Base-by-base conservation (phyloP, 2,329 filamentous ascomycete genomes). In the Sordariomycetes sp. region DNA sequence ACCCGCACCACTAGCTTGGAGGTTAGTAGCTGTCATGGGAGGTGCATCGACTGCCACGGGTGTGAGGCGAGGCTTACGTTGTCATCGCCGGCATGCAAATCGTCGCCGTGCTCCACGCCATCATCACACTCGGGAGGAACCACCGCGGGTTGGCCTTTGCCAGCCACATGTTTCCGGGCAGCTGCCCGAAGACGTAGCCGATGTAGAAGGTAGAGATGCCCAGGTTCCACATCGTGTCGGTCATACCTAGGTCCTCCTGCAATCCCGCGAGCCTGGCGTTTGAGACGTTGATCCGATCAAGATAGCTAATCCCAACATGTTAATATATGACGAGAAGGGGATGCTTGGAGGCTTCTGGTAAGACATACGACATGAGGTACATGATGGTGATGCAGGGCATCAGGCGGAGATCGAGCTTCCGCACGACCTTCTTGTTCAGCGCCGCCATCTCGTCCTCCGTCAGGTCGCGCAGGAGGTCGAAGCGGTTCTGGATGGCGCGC, bases 241-340 rank as follows among this genome's bases (percentile, higher is more conserved):
- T 62, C 60, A 74, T 68, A n/a, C 61, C 28, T 3, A 76, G 65
- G 59, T 71, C 70, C 20, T 63, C 59, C 58, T 70, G 65, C 52
- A 73, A 64, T 2, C 69, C 69, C 18, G 68, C 68, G 22, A 73
- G 66, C 54, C 69, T 66, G 10, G 71, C 71, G 61, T 72, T 73
- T 56, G 74, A 76, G 54, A 79, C 74, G 63, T 79, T 80, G 48
- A 76, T 77, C 54, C 76, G 69, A 61, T 79, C 76, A 57, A 79
- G 70, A 63, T 78, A 78, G 62, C 74, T 77, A 35, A 32, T 32
- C 28, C 28, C 4, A 72, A 0, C 34, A 46, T 20, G 46, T 25
- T 60, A 24, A 57, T 52, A 59, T 34, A 40, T 8, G 34, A 1
- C 28, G 35, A 24, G 22, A n/a, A 34, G 18, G 18, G 10, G 8